Evolutionary conservation across 148 eudicot species (phyloP).

Genomic region (Fagopyrum esculentum): DNA sequence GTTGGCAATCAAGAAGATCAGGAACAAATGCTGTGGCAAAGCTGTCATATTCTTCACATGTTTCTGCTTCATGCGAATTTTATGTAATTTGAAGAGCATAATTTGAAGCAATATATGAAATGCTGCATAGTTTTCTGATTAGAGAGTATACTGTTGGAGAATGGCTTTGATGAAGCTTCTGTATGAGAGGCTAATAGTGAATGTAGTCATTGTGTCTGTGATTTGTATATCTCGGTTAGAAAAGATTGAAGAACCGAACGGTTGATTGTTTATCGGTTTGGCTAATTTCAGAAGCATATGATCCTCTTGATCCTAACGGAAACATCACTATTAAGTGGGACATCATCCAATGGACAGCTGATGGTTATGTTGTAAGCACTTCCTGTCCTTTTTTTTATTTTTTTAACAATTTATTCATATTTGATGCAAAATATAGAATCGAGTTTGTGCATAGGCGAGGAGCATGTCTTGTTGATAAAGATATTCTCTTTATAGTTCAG

Average conservation of each 20-base stretch:
- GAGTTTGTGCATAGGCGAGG: background rate
- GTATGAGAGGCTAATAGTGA: background rate
- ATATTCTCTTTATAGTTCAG: background rate
- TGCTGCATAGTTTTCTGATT: background rate
- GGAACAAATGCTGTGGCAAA: background rate
- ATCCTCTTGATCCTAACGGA: constrained; percentile 73
- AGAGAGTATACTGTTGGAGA: background rate
- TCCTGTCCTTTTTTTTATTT: background rate
- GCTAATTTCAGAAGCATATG: constrained; percentile 60
- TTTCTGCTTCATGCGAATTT: background rate
- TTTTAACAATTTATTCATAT: background rate
- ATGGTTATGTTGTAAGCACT: constrained; percentile 78
- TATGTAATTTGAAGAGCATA: background rate
- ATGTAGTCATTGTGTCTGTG: background rate
- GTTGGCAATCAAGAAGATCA: background rate
- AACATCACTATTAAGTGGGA: constrained; percentile 94
- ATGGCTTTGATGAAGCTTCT: background rate
- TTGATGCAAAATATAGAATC: background rate
- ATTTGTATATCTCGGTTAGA: background rate
- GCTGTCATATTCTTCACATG: background rate
- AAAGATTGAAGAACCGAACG: background rate
- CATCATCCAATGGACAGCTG: constrained; percentile 64
- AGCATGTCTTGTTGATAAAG: background rate
- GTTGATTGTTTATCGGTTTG: background rate
- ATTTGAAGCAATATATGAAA: background rate